A percentile compares a stretch with the other conserved stretches of the same genome.
These are phyloP conservation scores for Conringia planisiliqua DNA, from an alignment of 345 rosid species.

Conservation along the genomic window DNA sequence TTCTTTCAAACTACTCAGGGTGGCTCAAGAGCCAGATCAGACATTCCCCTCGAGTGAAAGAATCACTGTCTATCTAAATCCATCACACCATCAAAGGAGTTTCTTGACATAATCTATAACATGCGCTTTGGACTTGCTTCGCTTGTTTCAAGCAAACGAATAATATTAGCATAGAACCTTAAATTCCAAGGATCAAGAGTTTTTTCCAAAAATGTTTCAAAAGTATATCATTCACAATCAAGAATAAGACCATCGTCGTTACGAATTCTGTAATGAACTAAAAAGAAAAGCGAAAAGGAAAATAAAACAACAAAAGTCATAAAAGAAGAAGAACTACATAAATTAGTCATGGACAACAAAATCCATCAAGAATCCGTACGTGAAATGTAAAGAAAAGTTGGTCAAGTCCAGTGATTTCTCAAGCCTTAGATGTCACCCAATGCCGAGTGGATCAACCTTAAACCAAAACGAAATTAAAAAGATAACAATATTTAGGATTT, in stretches of 20 bases:
- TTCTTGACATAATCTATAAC: neutral
- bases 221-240: no score
- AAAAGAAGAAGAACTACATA: conserved; percentile 1
- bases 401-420: neutral
- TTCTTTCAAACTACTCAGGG: neutral
- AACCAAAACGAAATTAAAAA: neutral
- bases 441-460: conserved; percentile 34
- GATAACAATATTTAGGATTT: neutral
- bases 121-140: neutral
- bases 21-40: neutral
- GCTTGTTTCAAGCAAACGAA: neutral
- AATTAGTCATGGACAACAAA: neutral
- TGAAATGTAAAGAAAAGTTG: neutral
- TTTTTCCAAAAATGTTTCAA: neutral
- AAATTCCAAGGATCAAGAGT: neutral
- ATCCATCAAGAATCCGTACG: neutral
- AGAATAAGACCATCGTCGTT: neutral
- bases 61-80: neutral
- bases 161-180: neutral
- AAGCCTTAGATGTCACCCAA: conserved; percentile 29
- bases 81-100: neutral
- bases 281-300: neutral
- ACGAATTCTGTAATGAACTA: neutral
- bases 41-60: neutral
- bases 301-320: neutral